These are phyloP conservation scores for Xylariaceae sp. DNA, from an alignment of 2,329 filamentous ascomycete species.

Conservation along the genomic window DNA sequence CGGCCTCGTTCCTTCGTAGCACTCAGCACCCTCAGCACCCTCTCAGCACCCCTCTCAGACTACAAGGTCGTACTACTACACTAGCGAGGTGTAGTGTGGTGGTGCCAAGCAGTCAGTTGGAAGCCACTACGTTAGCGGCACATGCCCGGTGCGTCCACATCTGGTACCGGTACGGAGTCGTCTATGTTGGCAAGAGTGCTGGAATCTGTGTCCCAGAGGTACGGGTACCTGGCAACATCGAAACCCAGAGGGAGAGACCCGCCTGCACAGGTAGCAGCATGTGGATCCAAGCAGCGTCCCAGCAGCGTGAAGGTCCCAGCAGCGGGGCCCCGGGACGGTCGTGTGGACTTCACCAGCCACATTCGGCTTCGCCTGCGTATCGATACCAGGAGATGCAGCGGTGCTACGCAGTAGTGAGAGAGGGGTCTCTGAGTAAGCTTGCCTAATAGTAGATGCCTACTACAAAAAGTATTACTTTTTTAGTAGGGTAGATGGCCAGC, in stretches of 20 bases:
- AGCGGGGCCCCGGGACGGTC: not conserved
- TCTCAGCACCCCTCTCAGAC: not conserved
- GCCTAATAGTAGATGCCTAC: no score
- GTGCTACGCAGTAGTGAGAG: no score
- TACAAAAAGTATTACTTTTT: no score
- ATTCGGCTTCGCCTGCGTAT: not conserved
- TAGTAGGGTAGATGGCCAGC: no score
- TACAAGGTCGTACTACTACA: not conserved
- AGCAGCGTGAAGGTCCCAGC: no score
- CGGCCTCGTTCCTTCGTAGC: no score
- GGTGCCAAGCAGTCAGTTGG: not conserved
- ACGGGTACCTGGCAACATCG: no score
- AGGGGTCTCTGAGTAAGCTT: not conserved
- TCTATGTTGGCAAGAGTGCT: not conserved
- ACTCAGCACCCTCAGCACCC: not conserved
- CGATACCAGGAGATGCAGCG: no score
- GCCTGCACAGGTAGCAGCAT: no score
- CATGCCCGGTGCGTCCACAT: not conserved
- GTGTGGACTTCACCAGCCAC: not conserved
- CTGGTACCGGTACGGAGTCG: not conserved
- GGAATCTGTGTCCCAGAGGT: no score
- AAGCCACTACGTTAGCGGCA: not conserved
- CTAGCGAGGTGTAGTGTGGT: not conserved
- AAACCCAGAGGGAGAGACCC: no score
- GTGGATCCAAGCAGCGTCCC: no score